Conservation (phyloP, 768 basidiomycete genomes). For the Rhodotorula babjevae region DNA sequence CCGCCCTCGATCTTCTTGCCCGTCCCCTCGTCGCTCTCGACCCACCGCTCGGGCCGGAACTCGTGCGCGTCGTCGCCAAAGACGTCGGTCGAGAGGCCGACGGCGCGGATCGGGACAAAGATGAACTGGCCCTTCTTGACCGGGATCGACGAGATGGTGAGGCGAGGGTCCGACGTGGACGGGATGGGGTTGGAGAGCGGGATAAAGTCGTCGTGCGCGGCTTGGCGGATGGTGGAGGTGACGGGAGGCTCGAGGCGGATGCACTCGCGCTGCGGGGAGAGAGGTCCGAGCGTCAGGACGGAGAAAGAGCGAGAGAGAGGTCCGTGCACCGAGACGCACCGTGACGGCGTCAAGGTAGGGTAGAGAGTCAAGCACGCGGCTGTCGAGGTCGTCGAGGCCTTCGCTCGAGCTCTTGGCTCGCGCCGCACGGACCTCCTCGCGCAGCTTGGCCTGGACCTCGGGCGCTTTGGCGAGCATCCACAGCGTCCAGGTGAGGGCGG, state of each 20-base stretch:
- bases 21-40: slow-evolving; percentile 42
- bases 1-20: slow-evolving; percentile 47
- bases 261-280: slow-evolving; percentile 54
- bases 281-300: neutral
- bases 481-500: slow-evolving; percentile 8
- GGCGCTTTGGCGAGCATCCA: neutral
- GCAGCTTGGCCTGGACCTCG: neutral
- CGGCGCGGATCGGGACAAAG: slow-evolving; percentile 58
- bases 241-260: slow-evolving; percentile 73
- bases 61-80: slow-evolving; percentile 64
- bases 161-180: neutral
- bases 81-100: slow-evolving; percentile 56
- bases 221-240: slow-evolving; percentile 69
- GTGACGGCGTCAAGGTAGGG: slow-evolving; percentile 21
- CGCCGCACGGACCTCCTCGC: slow-evolving; percentile 2
- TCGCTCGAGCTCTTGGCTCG: neutral
- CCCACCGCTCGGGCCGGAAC: slow-evolving; percentile 62
- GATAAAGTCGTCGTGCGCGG: slow-evolving; percentile 69
- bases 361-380: neutral
- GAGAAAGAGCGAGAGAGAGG: neutral
- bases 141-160: slow-evolving; percentile 43
- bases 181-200: slow-evolving; percentile 53
- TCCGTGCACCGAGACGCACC: neutral
- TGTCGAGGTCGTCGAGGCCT: neutral
- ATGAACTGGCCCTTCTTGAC: slow-evolving; percentile 56